phyloP scores from a whole-genome alignment of 176 grass and related monocot species.

The Oryza glumipatula region DNA sequence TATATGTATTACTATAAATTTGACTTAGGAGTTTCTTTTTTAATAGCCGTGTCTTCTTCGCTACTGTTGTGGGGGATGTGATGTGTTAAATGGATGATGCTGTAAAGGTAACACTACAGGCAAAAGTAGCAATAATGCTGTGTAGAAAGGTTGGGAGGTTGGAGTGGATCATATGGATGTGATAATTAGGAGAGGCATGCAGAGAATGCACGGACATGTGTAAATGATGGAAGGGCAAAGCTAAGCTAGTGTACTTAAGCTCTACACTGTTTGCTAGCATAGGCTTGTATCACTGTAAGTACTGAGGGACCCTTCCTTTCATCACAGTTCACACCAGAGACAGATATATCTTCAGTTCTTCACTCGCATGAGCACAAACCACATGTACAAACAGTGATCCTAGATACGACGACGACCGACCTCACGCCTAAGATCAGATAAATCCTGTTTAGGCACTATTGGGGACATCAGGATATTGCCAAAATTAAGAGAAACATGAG shows the following conservation, averaged over 20 bases:
- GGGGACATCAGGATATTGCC: too few relatives aligned
- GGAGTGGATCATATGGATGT: constrained; percentile 5
- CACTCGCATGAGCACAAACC: not conserved
- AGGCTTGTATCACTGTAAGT: not conserved
- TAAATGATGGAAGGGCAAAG: constrained; percentile 29
- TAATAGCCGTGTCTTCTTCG: too few relatives aligned
- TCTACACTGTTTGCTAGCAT: not conserved
- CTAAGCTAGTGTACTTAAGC: constrained; percentile 24
- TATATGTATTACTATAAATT: too few relatives aligned
- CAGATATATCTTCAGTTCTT: too few relatives aligned
- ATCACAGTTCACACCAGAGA: not conserved
- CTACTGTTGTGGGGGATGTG: not conserved
- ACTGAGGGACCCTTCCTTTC: not conserved
- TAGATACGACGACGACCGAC: not conserved
- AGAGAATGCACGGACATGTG: constrained; percentile 29
- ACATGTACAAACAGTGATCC: not conserved
- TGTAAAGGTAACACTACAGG: constrained; percentile 15
- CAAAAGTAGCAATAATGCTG: constrained; percentile 7
- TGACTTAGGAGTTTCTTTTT: too few relatives aligned
- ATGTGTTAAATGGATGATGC: constrained; percentile 10
- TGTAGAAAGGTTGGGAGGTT: constrained; percentile 6
- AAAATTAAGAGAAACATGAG: too few relatives aligned
- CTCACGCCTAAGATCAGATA: not conserved
- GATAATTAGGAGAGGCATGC: constrained; percentile 31
- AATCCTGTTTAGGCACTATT: too few relatives aligned